Evolutionary conservation across 2,329 filamentous ascomycete genomes (phyloP), one percentile per base, ranked within the genome.

Genomic region (Pseudocercospora pini-densiflorae): DNA sequence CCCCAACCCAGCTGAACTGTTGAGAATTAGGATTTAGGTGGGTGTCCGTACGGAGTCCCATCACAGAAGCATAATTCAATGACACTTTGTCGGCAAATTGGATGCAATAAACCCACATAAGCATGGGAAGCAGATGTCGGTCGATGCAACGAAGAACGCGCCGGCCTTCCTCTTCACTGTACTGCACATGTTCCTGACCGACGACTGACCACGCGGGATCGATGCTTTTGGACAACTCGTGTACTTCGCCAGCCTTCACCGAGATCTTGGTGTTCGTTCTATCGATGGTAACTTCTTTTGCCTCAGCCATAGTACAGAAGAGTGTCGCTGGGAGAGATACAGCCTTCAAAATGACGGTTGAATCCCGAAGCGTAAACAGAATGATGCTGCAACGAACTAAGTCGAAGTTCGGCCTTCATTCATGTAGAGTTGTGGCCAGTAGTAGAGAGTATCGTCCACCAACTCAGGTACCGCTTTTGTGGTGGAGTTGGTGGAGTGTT

Each of bases 1-100:
- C 80, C 5, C 79, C 79, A 16, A 84, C 76, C 84, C 84, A 86
- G 14, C 81, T 81, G 69, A 85, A 86, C 63, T 86, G 78, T 67
- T 84, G 79, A 12, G 51, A 23, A 19, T 24, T 33, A 9, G 80
- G 80, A 5, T 78, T 67, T 2, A 87, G 76, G 64, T 85, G 75
- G 0, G 82, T 83, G 2, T 80, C 83, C n/a, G 81, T 71, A 40
- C 81, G 73, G 8, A 85, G 72, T 0, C 83, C 83, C 68, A 82
- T 84, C 0, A 82, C 80, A 63, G 80, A 81, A 3, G 83, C 81
- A 33, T 65, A 71, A 16, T 71, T 66, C 8, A 73, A 59, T 2
- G 64, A 54, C 29, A 64, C 67, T 54, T 80, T 80, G 68, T 80
- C 78, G 7, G 79, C 74, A 62, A 79, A 73, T 62, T 79, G 78